Conservation (phyloP, 176 grass and related monocot species). For the Rhynchospora pubera region DNA sequence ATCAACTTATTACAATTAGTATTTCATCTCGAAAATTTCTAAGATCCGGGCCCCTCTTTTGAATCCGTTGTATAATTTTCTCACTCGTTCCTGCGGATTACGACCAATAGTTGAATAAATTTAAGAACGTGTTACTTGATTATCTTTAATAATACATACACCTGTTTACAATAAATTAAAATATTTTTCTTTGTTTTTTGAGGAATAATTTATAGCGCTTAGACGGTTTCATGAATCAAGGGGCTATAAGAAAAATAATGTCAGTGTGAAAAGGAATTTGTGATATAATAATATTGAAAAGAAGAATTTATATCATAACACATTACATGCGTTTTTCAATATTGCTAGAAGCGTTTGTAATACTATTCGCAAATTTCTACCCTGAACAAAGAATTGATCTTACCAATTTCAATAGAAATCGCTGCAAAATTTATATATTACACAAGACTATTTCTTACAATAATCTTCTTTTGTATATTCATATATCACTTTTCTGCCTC, state of each 20-base stretch:
- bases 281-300: not conserved
- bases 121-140: too few relatives aligned
- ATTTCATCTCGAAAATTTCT: not conserved
- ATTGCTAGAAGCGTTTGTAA: not conserved
- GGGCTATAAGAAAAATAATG: too few relatives aligned
- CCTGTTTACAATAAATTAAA: not conserved
- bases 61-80: not conserved
- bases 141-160: too few relatives aligned
- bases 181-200: not conserved
- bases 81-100: not conserved
- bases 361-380: not conserved
- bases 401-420: slow-evolving; percentile 1
- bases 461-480: too few relatives aligned
- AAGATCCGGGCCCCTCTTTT: not conserved
- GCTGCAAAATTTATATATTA: too few relatives aligned
- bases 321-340: not conserved
- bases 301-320: not conserved
- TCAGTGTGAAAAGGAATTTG: not conserved
- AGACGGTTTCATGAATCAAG: too few relatives aligned
- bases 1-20: not conserved
- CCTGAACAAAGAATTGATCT: not conserved
- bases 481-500: too few relatives aligned
- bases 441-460: too few relatives aligned
- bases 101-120: not conserved
- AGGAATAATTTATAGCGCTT: not conserved